Evolutionary conservation across 208 protist species (phyloP).

Genomic region (Acanthamoeba pearcei): DNA sequence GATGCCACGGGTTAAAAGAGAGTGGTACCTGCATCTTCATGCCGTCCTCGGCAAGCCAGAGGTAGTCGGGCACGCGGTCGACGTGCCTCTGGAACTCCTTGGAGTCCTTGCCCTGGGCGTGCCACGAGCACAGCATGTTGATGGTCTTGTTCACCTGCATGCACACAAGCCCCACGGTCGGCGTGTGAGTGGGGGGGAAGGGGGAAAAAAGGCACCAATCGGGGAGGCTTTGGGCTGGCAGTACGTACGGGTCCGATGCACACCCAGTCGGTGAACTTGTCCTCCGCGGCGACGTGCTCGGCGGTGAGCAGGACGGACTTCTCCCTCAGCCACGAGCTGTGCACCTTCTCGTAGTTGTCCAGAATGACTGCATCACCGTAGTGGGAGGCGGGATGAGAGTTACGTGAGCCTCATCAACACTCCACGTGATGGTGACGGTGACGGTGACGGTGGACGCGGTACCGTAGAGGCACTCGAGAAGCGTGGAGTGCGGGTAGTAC

Average conservation of each 20-base stretch:
- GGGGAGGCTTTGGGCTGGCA: neutral
- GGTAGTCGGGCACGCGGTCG: conserved; percentile 96
- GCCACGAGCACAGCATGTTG: conserved; percentile 97
- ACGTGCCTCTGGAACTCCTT: conserved; percentile 92
- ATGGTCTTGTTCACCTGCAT: conserved; percentile 97
- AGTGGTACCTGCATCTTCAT: conserved; percentile 95
- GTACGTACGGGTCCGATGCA: conserved; percentile 94
- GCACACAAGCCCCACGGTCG: conserved; percentile 83
- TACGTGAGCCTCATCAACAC: no score
- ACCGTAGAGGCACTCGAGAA: conserved; percentile 87
- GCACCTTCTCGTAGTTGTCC: conserved; percentile 91
- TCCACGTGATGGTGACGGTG: no score
- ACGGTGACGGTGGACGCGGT: neutral
- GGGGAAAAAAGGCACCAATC: neutral
- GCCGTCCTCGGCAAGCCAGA: conserved; percentile 95
- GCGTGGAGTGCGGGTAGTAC: conserved; percentile 93
- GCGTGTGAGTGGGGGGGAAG: neutral
- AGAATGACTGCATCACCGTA: conserved; percentile 80
- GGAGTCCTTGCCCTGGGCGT: conserved; percentile 92
- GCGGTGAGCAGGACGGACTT: conserved; percentile 91
- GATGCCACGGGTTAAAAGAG: neutral
- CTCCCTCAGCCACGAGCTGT: conserved; percentile 90
- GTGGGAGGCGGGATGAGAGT: no score
- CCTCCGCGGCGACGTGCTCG: conserved; percentile 96
- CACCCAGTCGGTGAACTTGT: conserved; percentile 97